A percentile compares a stretch with the other conserved stretches of the same genome.
Evolutionary conservation across 345 rosid genomes (phyloP).

Genomic region (Cardiospermum halicacabum): DNA sequence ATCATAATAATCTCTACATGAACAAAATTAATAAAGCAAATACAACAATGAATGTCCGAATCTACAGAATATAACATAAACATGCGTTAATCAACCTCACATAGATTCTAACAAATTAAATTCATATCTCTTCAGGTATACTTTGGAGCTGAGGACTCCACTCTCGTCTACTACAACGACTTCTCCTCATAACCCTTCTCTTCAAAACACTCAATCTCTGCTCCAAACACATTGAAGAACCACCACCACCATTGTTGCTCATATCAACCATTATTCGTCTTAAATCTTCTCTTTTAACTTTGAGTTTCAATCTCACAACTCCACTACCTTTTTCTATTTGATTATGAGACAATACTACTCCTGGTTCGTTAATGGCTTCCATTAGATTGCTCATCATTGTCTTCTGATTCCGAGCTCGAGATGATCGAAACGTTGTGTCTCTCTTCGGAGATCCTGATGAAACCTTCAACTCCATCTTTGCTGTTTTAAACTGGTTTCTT

Average conservation of each 20-base stretch:
- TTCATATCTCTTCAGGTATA: slow-evolving; percentile 36
- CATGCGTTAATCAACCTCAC: too few relatives aligned
- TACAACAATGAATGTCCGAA: too few relatives aligned
- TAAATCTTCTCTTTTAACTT: slow-evolving; percentile 44
- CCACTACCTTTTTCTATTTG: slow-evolving; percentile 30
- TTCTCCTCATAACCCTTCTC: slow-evolving; percentile 11
- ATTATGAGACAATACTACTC: slow-evolving; percentile 17
- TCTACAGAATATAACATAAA: too few relatives aligned
- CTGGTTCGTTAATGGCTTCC: slow-evolving; percentile 21
- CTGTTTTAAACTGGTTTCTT: background rate
- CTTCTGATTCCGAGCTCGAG: slow-evolving; percentile 15
- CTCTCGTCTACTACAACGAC: background rate
- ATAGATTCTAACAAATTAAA: background rate
- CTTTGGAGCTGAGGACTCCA: slow-evolving; percentile 39
- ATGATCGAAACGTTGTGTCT: slow-evolving; percentile 7
- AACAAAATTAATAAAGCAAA: too few relatives aligned
- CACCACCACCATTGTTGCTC: too few relatives aligned
- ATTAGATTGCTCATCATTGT: slow-evolving; percentile 19
- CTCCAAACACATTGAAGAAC: slow-evolving; percentile 19
- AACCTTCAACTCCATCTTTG: slow-evolving; percentile 13
- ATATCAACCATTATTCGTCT: slow-evolving; percentile 34
- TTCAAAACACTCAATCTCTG: slow-evolving; percentile 24
- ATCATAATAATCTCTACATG: too few relatives aligned
- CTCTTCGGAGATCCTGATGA: slow-evolving; percentile 28
- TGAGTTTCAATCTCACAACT: slow-evolving; percentile 35